Percentiles rank a stretch among this genome's conserved stretches.
phyloP scores from a whole-genome alignment of 345 rosid species.

The Salix arbutifolia region DNA sequence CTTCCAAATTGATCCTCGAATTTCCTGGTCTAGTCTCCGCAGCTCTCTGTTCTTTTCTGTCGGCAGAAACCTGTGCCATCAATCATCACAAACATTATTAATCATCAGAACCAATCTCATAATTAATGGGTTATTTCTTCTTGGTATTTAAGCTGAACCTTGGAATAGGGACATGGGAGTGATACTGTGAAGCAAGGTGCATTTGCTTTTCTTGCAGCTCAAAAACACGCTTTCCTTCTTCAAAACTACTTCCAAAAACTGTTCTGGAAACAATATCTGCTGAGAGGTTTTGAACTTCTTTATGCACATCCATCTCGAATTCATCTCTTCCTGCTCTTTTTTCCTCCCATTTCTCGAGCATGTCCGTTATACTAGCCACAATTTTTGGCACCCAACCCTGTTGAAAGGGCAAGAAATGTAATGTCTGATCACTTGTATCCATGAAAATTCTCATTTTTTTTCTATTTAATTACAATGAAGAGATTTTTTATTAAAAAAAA shows the following conservation, averaged over 20 bases:
- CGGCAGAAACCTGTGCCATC: constrained; percentile 54
- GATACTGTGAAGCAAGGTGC: constrained; percentile 48
- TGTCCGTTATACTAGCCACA: constrained; percentile 39
- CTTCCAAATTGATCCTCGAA: constrained; percentile 47
- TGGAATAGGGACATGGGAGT: constrained; percentile 60
- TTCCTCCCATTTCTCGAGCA: constrained; percentile 69
- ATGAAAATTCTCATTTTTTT: no score
- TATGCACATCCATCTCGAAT: constrained; percentile 60
- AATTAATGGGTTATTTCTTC: not conserved
- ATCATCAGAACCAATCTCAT: not conserved
- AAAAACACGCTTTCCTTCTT: constrained; percentile 72
- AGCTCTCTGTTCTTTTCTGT: constrained; percentile 68
- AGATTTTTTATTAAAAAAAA: no score
- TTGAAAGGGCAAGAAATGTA: not conserved
- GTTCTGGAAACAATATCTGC: constrained; percentile 77
- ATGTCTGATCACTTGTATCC: not conserved
- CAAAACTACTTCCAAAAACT: constrained; percentile 72
- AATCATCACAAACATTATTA: not conserved
- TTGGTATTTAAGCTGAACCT: constrained; percentile 55
- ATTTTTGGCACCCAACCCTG: constrained; percentile 76
- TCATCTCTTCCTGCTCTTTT: constrained; percentile 48
- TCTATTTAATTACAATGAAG: no score
- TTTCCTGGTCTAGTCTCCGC: constrained; percentile 62
- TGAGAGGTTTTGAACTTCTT: constrained; percentile 59
- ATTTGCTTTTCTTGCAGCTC: constrained; percentile 65